These are phyloP conservation scores for Termitomyces heimii DNA, from an alignment of 768 basidiomycete genomes.

Conservation along the genomic window DNA sequence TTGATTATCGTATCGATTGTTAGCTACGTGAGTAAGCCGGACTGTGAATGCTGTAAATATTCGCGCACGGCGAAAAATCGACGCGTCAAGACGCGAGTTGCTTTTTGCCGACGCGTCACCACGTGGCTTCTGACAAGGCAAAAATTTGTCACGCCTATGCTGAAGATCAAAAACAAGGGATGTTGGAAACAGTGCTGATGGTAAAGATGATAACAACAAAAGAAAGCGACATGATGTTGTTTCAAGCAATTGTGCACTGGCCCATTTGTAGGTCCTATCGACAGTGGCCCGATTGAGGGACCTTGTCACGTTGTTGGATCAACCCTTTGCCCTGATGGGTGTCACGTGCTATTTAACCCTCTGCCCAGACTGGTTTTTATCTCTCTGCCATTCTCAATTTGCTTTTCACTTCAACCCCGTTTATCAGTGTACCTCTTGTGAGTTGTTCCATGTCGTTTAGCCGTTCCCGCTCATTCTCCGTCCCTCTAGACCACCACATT, in stretches of 20 bases:
- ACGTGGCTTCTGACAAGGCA: neutral
- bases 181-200: neutral
- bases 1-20: conserved; percentile 26
- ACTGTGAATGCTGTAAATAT: conserved; percentile 23
- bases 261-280: neutral
- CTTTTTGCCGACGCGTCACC: neutral
- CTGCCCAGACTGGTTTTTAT: conserved; percentile 66
- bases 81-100: conserved; percentile 8
- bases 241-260: neutral
- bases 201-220: neutral
- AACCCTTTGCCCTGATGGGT: conserved; percentile 42
- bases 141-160: neutral
- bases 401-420: conserved; percentile 33
- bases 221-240: neutral
- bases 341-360: conserved; percentile 52
- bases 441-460: conserved; percentile 33
- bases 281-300: conserved; percentile 8
- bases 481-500: conserved; percentile 10
- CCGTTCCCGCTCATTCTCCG: neutral
- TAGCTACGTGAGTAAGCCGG: conserved; percentile 18
- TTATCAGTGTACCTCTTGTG: conserved; percentile 36
- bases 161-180: neutral
- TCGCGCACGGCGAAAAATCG: conserved; percentile 28
- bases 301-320: conserved; percentile 21
- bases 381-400: conserved; percentile 48